Base-by-base conservation (phyloP, 129 eudicot species). In the Flaveria sonorensis region DNA sequence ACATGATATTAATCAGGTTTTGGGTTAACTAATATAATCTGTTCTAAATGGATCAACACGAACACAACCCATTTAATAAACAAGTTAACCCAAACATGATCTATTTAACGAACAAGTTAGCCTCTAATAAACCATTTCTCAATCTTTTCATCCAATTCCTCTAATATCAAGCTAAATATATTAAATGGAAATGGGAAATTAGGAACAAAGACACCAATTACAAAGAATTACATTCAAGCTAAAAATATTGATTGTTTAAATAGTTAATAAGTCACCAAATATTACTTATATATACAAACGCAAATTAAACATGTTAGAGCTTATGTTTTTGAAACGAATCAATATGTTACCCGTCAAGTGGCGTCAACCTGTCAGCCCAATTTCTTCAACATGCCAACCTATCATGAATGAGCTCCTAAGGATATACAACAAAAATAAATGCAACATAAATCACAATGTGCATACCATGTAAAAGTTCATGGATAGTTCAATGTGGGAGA, bases 391-490 rank as follows among this genome's bases (percentile, higher is more conserved):
- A n/a, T n/a, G n/a, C n/a, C n/a, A n/a, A n/a, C n/a, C n/a, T n/a
- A n/a, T n/a, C n/a, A 24, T 24, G 26, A 1, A 24, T 24, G 26
- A 24, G 26, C 26, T 24, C 26, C 26, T 24, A 24, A 24, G 1
- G 26, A 24, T 24, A 24, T 24, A 24, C 26, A 24, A 24, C 26
- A 24, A 24, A 24, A 24, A 0, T 24, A 24, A 24, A 24, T 24
- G 26, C 26, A 28, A 28, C 3, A 3, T 3, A 28, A 28, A 28
- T 28, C 0, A 28, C 4, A 28, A 28, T 12, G 69, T 2, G 67
- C 81, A 70, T 83, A 87, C 97, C 92, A 87, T 87, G 90, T 76
- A 91, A 81, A 74, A 87, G 89, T 72, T 87, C 95, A 70, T 85
- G 70, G 47, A 89, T 89, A 21, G 85, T 85, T 46, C 67, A 61